Evolutionary conservation across 2,329 filamentous ascomycete species (phyloP).

Genomic region (Alternaria rosae): DNA sequence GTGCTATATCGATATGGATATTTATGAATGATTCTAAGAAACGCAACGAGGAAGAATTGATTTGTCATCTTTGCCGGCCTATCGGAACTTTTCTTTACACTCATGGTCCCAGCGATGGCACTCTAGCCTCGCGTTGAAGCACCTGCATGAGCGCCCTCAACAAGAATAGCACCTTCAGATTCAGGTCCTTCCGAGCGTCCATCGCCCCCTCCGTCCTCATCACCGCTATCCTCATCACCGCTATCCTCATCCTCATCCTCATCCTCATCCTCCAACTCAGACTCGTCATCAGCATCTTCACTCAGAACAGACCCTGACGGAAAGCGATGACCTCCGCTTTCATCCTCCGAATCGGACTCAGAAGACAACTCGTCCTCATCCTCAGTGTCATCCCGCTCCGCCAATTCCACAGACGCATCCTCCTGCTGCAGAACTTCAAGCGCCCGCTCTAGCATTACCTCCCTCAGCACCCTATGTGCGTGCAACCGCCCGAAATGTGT

Average conservation of each 20-base stretch:
- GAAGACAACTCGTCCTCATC: background rate
- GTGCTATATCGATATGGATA: background rate
- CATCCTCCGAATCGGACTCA: background rate
- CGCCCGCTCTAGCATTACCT: background rate
- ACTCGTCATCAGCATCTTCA: background rate
- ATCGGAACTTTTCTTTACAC: background rate
- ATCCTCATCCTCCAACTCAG: background rate
- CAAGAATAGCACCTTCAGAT: background rate
- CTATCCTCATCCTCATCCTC: background rate
- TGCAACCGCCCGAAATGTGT: too few relatives aligned
- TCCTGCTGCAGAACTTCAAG: background rate
- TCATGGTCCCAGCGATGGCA: background rate
- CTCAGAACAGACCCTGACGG: background rate
- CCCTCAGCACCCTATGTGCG: too few relatives aligned
- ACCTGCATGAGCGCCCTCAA: background rate
- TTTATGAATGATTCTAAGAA: background rate
- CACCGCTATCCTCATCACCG: background rate
- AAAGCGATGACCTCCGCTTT: background rate
- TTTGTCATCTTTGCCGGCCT: background rate
- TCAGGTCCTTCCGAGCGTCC: background rate
- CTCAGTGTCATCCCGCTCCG: background rate
- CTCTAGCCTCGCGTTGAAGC: background rate
- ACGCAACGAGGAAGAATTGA: background rate
- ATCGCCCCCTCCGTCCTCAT: background rate
- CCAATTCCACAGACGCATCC: background rate